A percentile compares a stretch with the other conserved stretches of the same genome.
These are phyloP conservation scores for Pestalotiopsis sp. DNA, from an alignment of 2,329 filamentous ascomycete genomes.

Conservation along the genomic window DNA sequence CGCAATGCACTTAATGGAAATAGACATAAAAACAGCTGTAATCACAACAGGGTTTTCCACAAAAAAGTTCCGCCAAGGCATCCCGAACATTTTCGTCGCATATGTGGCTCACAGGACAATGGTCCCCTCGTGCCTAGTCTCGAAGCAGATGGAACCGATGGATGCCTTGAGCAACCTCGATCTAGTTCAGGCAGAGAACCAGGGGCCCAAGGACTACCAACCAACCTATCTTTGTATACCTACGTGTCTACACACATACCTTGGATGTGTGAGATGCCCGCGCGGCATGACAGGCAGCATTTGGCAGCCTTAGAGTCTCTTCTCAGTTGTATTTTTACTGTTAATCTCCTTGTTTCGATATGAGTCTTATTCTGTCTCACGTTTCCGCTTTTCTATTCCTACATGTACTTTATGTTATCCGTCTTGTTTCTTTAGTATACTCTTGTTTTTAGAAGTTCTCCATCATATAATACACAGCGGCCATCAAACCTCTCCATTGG, in stretches of 20 bases:
- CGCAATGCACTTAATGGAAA: background rate
- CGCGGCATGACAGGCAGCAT: background rate
- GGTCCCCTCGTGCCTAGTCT: background rate
- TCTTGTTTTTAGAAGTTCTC: background rate
- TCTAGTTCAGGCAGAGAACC: background rate
- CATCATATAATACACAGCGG: background rate
- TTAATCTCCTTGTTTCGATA: background rate
- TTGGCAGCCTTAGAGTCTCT: background rate
- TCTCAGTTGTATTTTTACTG: background rate
- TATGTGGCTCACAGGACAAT: background rate
- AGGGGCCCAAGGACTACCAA: background rate
- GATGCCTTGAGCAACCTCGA: background rate
- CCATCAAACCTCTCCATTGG: background rate
- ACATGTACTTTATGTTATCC: background rate
- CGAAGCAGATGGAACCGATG: background rate
- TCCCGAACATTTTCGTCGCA: slow-evolving; percentile 2
- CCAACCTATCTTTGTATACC: background rate
- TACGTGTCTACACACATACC: background rate
- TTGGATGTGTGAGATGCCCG: background rate
- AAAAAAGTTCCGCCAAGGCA: slow-evolving; percentile 6
- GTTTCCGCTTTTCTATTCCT: background rate
- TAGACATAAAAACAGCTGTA: background rate
- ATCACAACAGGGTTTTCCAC: background rate
- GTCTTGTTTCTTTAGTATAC: background rate
- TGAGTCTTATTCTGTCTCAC: background rate